phyloP scores from a whole-genome alignment of 768 basidiomycete species.

The Suillus variegatus region DNA sequence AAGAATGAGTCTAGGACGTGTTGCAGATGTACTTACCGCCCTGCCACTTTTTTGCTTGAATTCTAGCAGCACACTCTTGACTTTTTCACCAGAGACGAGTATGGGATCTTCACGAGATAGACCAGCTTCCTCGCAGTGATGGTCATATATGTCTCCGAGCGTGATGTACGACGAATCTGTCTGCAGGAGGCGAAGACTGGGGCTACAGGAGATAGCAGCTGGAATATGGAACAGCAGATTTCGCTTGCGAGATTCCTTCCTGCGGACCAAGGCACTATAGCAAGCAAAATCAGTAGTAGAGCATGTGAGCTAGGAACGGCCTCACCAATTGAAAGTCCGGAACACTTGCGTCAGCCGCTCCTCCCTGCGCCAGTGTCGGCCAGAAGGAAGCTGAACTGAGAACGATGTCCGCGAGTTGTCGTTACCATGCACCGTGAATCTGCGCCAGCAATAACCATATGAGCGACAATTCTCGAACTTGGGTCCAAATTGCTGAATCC shows the following conservation, averaged over 20 bases:
- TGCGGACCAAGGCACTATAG: conserved; percentile 75
- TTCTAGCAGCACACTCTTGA: conserved; percentile 67
- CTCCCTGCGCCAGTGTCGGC: conserved; percentile 85
- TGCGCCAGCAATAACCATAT: conserved; percentile 84
- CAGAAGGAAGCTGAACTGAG: conserved; percentile 85
- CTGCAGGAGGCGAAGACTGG: conserved; percentile 82
- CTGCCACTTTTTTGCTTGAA: conserved; percentile 49
- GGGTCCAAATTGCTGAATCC: conserved; percentile 87
- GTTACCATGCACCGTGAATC: conserved; percentile 87
- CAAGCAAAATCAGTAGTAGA: conserved; percentile 5
- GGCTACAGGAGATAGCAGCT: conserved; percentile 80
- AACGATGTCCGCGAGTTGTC: conserved; percentile 92
- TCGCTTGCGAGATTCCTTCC: conserved; percentile 92
- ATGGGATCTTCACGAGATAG: conserved; percentile 88
- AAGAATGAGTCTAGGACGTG: neutral
- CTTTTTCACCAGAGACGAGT: conserved; percentile 82
- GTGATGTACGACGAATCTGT: conserved; percentile 90
- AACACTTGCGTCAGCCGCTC: conserved; percentile 91
- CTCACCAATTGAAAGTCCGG: conserved; percentile 91
- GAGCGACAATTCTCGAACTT: conserved; percentile 90
- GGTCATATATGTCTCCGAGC: conserved; percentile 92
- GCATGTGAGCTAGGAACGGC: conserved; percentile 8
- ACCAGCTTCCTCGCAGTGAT: conserved; percentile 73
- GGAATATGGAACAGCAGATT: conserved; percentile 93
- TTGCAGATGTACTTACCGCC: conserved; percentile 31